Conservation (phyloP, 768 basidiomycete species). For the Infundibulicybe gibba region DNA sequence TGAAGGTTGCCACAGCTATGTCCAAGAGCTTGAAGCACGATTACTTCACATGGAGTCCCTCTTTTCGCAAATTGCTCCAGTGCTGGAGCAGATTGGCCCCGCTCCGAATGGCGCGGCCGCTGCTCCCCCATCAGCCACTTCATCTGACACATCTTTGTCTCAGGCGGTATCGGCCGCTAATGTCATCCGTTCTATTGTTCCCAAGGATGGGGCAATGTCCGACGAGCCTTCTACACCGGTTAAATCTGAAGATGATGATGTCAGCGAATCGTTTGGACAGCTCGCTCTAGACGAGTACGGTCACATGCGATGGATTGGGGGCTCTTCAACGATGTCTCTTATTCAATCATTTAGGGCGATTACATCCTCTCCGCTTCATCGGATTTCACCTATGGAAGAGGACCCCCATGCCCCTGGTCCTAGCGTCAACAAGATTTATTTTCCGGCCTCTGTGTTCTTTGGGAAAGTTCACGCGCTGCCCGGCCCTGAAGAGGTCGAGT, state of each 20-base stretch:
- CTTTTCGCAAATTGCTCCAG: conserved; percentile 80
- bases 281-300: conserved; percentile 87
- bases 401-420: conserved; percentile 77
- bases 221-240: conserved; percentile 39
- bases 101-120: conserved; percentile 37
- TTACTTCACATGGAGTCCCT: conserved; percentile 85
- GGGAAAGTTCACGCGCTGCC: conserved; percentile 83
- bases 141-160: not conserved
- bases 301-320: conserved; percentile 89
- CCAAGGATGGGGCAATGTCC: not conserved
- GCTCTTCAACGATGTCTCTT: conserved; percentile 88
- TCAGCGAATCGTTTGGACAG: conserved; percentile 83
- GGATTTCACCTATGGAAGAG: conserved; percentile 81
- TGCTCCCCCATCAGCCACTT: conserved; percentile 24
- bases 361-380: conserved; percentile 70
- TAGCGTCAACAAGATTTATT: conserved; percentile 82
- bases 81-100: conserved; percentile 69
- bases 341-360: conserved; percentile 83
- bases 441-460: conserved; percentile 84
- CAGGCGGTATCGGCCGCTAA: not conserved
- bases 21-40: conserved; percentile 87
- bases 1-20: conserved; percentile 54
- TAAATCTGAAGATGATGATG: conserved; percentile 62
- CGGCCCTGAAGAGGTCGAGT: conserved; percentile 83
- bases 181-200: conserved; percentile 1